A percentile compares a stretch with the other conserved stretches of the same genome.
Evolutionary conservation across 2,329 filamentous ascomycete species (phyloP).

Genomic region (Verticillium nonalfalfae): DNA sequence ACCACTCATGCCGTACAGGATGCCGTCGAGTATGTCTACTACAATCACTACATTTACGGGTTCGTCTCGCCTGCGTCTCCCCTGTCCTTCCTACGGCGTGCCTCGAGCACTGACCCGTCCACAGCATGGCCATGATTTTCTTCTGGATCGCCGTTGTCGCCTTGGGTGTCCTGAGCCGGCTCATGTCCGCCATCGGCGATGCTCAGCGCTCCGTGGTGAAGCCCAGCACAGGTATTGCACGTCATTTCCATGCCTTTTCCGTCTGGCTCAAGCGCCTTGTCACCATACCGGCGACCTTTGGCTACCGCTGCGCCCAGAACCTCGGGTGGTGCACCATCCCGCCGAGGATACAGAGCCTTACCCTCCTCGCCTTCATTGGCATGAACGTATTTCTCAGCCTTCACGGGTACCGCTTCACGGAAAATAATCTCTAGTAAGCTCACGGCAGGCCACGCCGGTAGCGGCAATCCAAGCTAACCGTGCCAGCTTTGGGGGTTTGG

Average conservation of each 20-base stretch:
- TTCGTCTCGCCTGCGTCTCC: slow-evolving; percentile 8
- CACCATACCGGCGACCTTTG: slow-evolving; percentile 34
- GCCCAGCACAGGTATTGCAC: background rate
- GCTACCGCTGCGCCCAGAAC: slow-evolving; percentile 33
- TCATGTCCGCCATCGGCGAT: slow-evolving; percentile 6
- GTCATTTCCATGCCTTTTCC: background rate
- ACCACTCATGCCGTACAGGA: slow-evolving; percentile 17
- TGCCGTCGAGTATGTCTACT: slow-evolving; percentile 24
- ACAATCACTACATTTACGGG: slow-evolving; percentile 29
- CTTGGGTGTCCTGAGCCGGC: slow-evolving; percentile 26
- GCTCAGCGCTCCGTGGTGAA: background rate
- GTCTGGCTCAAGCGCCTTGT: slow-evolving; percentile 26
- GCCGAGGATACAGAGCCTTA: slow-evolving; percentile 33
- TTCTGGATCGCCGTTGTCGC: slow-evolving; percentile 34
- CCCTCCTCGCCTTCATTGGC: slow-evolving; percentile 27
- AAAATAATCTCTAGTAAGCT: slow-evolving; percentile 32
- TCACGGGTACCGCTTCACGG: slow-evolving; percentile 28
- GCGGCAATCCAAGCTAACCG: background rate
- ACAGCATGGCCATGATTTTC: slow-evolving; percentile 24
- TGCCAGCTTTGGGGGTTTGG: slow-evolving; percentile 23
- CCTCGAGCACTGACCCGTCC: background rate
- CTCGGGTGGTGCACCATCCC: slow-evolving; percentile 38
- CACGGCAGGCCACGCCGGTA: background rate
- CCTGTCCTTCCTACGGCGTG: background rate
- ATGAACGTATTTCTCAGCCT: slow-evolving; percentile 30